Conservation (phyloP, 164 flowering plant genomes). For the Houttuynia cordata region DNA sequence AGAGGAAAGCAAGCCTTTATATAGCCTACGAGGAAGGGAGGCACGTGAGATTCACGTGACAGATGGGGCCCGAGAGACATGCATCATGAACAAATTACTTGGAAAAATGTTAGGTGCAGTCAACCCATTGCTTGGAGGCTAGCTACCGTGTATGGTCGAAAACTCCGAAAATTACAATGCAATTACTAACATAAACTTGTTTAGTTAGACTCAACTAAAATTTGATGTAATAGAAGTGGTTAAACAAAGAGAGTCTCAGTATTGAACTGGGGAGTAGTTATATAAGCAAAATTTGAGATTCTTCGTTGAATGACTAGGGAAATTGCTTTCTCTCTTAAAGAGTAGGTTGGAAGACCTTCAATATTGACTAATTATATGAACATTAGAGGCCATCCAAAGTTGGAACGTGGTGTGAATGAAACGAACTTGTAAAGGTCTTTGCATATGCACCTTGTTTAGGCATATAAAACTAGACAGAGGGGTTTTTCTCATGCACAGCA, state of each 20-base stretch:
- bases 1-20: not conserved
- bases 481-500: too few relatives aligned
- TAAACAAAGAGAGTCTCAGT: not conserved
- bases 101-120: not conserved
- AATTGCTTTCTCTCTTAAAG: not conserved
- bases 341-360: not conserved
- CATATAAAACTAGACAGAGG: too few relatives aligned
- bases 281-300: not conserved
- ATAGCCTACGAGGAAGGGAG: not conserved
- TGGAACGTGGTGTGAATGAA: conserved; percentile 1
- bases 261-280: not conserved
- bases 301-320: conserved; percentile 1
- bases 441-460: not conserved
- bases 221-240: not conserved
- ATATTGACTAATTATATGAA: not conserved
- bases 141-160: not conserved
- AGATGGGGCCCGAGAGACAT: not conserved
- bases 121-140: not conserved
- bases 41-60: not conserved
- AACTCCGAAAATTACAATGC: too few relatives aligned
- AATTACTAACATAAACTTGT: not conserved
- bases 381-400: not conserved
- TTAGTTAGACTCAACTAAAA: too few relatives aligned
- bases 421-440: not conserved
- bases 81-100: not conserved